Evolutionary conservation across 495 filamentous ascomycete genomes (phyloP), one percentile per base, ranked within the genome.

Genomic region (Penicillium manginii): DNA sequence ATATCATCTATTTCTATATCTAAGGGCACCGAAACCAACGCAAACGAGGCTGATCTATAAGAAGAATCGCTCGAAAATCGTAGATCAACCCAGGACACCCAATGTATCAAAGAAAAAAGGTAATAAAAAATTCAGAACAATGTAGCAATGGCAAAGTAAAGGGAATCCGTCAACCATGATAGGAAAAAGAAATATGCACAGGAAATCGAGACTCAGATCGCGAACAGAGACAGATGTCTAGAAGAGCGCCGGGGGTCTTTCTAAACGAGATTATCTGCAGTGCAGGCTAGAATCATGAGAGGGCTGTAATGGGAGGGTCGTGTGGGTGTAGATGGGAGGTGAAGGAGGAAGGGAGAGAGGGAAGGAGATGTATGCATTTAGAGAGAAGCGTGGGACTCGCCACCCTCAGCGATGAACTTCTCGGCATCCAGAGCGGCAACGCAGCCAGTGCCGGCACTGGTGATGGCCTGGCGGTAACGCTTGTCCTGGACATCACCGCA

Each of bases 401-500:
- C 92, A 60, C 80, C 72, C 62, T 98, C 93, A 0, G 90, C 78
- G 47, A 98, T 76, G 76, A 81, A 94, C 70, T 96, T 93, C 79
- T 98, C 94, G 29, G 93, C 92, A 63, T 98, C 94, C 42, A 98
- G 82, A 15, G 93, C 94, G 46, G 94, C 94, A 67, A 96, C 86
- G 72, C 94, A 98, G 63, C 94, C 94, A 58, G 93, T 86, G 93
- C 93, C 93, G 67, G 94, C 94, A 81, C 91, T 96, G 51, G 94
- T 98, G 66, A 98, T 93, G 54, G 94, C 94, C 79, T 98, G 94
- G 70, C 96, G 84, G 75, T 99, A 99, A 66, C 89, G 87, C 85
- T 97, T 98, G 71, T 99, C 96, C 79, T 98, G 96, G 18, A 99
- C 94, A 69, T 99, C 94, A 50, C 94, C 94, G 45, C 93, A 93